Evolutionary conservation across 1,284 basidiomycete species (phyloP).

Genomic region (Singerocomus rubriflavus): DNA sequence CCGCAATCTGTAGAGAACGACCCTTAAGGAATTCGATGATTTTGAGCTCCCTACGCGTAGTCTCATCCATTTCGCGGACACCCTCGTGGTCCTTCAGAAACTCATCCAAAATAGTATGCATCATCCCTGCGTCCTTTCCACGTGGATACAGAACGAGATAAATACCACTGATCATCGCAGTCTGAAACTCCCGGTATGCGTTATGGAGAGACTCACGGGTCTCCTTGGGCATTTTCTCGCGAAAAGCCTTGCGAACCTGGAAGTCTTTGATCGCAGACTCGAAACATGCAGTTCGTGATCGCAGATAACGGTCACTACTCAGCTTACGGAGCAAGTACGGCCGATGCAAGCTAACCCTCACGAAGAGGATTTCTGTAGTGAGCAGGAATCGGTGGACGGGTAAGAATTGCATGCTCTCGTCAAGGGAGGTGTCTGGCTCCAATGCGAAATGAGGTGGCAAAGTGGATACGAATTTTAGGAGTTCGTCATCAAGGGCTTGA

Average conservation of each 20-base stretch:
- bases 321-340: conserved; percentile 75
- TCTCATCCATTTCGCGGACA: conserved; percentile 70
- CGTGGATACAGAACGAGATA: conserved; percentile 76
- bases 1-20: conserved; percentile 56
- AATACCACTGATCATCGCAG: conserved; percentile 83
- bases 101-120: conserved; percentile 74
- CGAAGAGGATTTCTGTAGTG: conserved; percentile 76
- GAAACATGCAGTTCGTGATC: conserved; percentile 74
- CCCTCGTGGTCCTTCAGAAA: conserved; percentile 74
- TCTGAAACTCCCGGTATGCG: conserved; percentile 80
- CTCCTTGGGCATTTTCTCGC: conserved; percentile 57
- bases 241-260: conserved; percentile 64
- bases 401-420: conserved; percentile 60
- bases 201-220: conserved; percentile 68
- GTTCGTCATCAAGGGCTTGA: conserved; percentile 78
- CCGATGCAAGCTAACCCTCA: conserved; percentile 74
- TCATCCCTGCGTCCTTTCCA: conserved; percentile 61
- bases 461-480: conserved; percentile 72
- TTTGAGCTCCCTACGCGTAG: conserved; percentile 73
- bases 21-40: conserved; percentile 76
- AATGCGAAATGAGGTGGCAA: conserved; percentile 78
- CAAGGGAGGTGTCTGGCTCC: conserved; percentile 77
- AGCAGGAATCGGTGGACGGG: conserved; percentile 78
- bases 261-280: conserved; percentile 78
- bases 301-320: conserved; percentile 70